Base-by-base conservation (phyloP, 768 basidiomycete genomes). In the Amanita exitialis region DNA sequence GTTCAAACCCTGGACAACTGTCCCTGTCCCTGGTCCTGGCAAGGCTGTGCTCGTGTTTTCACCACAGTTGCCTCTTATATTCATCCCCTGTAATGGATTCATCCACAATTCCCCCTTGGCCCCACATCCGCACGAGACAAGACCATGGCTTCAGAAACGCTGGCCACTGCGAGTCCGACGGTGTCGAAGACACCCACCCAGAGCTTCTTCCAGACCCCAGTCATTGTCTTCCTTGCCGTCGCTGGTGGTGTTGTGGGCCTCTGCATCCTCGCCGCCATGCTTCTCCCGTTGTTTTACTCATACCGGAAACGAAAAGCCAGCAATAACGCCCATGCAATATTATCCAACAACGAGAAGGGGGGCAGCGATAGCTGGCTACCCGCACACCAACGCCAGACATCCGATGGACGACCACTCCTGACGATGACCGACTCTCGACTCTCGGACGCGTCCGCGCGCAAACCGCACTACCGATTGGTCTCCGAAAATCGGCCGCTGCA, bases 381-480 rank as follows among this genome's bases (percentile, higher is more conserved):
- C 13, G 6, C 9, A 25, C 45, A 47, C 20, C 34, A 32, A 5
- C 32, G 21, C 12, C 30, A 18, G 13, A n/a, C 28, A 9, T 47
- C 45, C 18, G 45, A 47, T 18, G 45, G 45, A 5, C n/a, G 16
- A 20, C 45, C 45, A 6, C 45, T 47, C 13, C 45, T 47, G 21
- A 47, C n/a, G 13, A 32, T 3, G 12, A 23, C 30, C n/a, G 20
- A 47, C 23, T 8, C 47, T 21, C 36, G 37, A 0, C 28, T 37
- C n/a, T 48, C 47, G 23, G 47, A 48, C 23, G n/a, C 20, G 9
- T 16, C 20, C 7, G 23, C 7, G 23, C 35, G 25, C 15, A 37
- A 49, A 16, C 47, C 47, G 5, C 47, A 49, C 23, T 49, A 49
- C 37, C 37, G 37, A 27, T 13, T 49, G 13, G 37, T 27, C 20